Percentiles rank a stretch among this genome's conserved stretches.
phyloP scores from a whole-genome alignment of 768 basidiomycete genomes.

The Suillus decipiens region DNA sequence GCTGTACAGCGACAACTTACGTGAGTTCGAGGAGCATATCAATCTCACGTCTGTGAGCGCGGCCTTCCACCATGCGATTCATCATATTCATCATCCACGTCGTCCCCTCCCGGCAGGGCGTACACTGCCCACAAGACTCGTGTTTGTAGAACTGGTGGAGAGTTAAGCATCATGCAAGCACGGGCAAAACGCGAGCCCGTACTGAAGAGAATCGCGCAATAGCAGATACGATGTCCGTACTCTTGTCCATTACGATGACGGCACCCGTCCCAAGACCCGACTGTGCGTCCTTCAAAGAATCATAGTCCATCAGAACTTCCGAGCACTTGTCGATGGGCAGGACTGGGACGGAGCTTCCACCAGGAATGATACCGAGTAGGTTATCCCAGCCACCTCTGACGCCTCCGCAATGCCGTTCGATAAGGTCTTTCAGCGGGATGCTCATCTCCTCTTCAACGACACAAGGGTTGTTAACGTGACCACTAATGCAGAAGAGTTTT shows the following conservation, averaged over 20 bases:
- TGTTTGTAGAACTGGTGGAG: constrained; percentile 87
- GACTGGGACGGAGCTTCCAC: constrained; percentile 93
- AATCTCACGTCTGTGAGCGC: constrained; percentile 90
- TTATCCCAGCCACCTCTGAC: constrained; percentile 96
- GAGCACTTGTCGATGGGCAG: constrained; percentile 81
- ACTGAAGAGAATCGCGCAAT: constrained; percentile 92
- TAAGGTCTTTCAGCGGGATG: constrained; percentile 88
- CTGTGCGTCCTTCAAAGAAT: constrained; percentile 94
- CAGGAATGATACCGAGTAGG: constrained; percentile 93
- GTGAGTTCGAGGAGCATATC: constrained; percentile 97
- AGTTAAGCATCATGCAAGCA: constrained; percentile 12
- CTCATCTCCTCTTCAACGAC: constrained; percentile 99
- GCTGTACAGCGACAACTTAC: constrained; percentile 42
- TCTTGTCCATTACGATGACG: constrained; percentile 99
- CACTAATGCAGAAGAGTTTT: constrained; percentile 96
- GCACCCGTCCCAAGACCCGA: constrained; percentile 98
- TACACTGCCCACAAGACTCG: constrained; percentile 97
- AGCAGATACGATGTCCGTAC: constrained; percentile 90
- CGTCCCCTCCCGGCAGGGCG: constrained; percentile 91
- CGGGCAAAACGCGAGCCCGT: neutral
- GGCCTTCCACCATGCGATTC: constrained; percentile 92
- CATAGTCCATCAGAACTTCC: constrained; percentile 97
- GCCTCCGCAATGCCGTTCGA: constrained; percentile 98
- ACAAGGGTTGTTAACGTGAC: constrained; percentile 97
- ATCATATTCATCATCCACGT: constrained; percentile 99